These are phyloP conservation scores for Diaporthe ilicicola DNA, from an alignment of 2,329 filamentous ascomycete species.

Conservation along the genomic window DNA sequence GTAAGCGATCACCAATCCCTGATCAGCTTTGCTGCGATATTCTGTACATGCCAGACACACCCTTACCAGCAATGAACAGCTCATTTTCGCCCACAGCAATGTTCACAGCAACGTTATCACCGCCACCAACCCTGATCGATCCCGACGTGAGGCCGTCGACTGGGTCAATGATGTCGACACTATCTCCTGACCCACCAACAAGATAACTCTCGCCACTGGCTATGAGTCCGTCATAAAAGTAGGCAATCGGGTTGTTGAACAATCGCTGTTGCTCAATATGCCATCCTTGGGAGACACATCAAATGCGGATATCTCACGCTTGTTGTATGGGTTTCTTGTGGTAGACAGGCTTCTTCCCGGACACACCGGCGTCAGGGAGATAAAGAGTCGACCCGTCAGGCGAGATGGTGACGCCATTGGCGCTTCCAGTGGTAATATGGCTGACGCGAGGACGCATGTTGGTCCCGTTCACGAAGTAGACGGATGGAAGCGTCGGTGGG, in stretches of 20 bases:
- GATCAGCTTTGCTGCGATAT: no score
- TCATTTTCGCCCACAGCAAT: constrained; percentile 5
- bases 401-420: neutral
- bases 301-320: neutral
- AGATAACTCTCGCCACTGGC: neutral
- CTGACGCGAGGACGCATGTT: neutral
- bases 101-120: constrained; percentile 6
- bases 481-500: neutral
- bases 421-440: neutral
- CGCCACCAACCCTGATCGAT: neutral
- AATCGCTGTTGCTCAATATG: neutral
- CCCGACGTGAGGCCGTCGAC: neutral
- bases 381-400: neutral
- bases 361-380: neutral
- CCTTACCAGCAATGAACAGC: neutral
- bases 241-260: constrained; percentile 5
- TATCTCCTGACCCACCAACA: neutral
- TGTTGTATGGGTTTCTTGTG: neutral
- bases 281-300: neutral
- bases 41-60: constrained; percentile 17
- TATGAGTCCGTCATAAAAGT: neutral
- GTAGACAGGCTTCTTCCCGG: neutral
- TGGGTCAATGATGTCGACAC: constrained; percentile 11
- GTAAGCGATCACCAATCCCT: no score
- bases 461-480: neutral